phyloP scores from a whole-genome alignment of 2,329 filamentous ascomycete genomes.

The Ophiocordyceps camponoti-leonardi region DNA sequence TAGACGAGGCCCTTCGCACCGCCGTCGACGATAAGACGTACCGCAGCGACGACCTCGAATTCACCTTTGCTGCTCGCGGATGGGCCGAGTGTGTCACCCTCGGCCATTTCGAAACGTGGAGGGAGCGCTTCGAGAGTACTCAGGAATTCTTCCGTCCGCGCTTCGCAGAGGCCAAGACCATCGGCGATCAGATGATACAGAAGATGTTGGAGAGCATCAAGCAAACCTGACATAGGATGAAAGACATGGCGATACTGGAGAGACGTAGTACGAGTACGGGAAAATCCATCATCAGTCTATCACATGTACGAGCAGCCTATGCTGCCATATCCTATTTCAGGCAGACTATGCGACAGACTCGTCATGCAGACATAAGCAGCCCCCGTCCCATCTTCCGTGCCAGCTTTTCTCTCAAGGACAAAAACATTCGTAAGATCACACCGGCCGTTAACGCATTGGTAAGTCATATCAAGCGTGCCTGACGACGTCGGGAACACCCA shows the following conservation, averaged over 20 bases:
- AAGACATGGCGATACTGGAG: background rate
- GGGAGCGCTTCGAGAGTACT: constrained; percentile 77
- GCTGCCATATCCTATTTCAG: background rate
- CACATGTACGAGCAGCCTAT: background rate
- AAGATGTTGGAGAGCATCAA: constrained; percentile 62
- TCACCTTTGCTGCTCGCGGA: constrained; percentile 87
- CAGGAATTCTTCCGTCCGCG: constrained; percentile 83
- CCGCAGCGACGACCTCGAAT: constrained; percentile 89
- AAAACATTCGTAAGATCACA: no score
- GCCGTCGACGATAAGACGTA: constrained; percentile 84
- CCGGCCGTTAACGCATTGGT: background rate
- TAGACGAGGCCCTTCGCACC: constrained; percentile 72
- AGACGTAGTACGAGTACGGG: background rate
- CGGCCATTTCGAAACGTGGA: constrained; percentile 84
- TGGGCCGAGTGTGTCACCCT: constrained; percentile 91
- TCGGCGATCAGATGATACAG: constrained; percentile 96
- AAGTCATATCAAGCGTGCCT: constrained; percentile 11
- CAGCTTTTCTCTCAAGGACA: background rate
- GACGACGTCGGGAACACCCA: constrained; percentile 26
- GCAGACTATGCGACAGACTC: background rate
- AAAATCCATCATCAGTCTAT: background rate
- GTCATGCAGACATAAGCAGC: background rate
- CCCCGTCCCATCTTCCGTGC: background rate
- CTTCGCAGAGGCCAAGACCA: constrained; percentile 69
- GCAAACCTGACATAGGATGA: background rate